Conservation (phyloP, 495 filamentous ascomycete species). For the Podospora pseudocomata region DNA sequence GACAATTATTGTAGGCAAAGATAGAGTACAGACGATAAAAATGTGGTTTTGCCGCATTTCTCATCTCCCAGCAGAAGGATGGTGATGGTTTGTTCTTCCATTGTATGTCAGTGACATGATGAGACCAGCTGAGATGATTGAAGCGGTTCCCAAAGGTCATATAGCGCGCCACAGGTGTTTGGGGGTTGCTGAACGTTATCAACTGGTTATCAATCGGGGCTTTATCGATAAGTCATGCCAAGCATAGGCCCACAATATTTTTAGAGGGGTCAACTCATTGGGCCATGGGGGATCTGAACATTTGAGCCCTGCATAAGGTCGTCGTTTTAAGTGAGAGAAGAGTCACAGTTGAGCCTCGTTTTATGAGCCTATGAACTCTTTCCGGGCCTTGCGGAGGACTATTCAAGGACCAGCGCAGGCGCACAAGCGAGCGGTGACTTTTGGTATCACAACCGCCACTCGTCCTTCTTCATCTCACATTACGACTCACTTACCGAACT, state of each 20-base stretch:
- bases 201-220: not conserved
- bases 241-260: conserved; percentile 8
- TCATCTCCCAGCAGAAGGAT: conserved; percentile 78
- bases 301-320: not conserved
- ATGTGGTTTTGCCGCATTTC: conserved; percentile 80
- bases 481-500: conserved; percentile 14
- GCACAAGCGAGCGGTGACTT: not conserved
- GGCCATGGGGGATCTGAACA: not conserved
- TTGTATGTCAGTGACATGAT: conserved; percentile 15
- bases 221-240: conserved; percentile 10
- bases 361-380: conserved; percentile 1
- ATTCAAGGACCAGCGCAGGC: conserved; percentile 7
- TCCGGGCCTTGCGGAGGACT: not conserved
- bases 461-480: not conserved
- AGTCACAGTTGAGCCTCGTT: not conserved
- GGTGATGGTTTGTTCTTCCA: conserved; percentile 53
- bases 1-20: not conserved
- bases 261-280: not conserved
- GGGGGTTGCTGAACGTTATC: not conserved
- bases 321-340: not conserved
- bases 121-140: not conserved
- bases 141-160: not conserved
- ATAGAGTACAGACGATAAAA: conserved; percentile 63
- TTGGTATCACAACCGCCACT: conserved; percentile 1
- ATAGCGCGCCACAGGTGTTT: not conserved